Percentiles rank a stretch among this genome's conserved stretches.
These are phyloP conservation scores for Leishmania mexicana DNA, from an alignment of 208 protist species.

Conservation along the genomic window DNA sequence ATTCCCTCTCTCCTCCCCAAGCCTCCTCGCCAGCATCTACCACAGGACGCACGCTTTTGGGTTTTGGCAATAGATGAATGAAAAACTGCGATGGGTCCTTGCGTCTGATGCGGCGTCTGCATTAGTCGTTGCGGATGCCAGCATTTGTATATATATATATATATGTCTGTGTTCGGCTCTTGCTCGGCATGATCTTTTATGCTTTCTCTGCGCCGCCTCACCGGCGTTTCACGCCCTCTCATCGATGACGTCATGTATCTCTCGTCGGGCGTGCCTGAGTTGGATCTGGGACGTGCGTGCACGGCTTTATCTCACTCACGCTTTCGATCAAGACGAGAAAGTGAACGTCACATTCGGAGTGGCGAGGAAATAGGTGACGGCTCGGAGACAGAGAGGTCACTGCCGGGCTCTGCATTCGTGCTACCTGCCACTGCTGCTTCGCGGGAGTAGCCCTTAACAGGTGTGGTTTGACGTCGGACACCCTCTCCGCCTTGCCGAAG, in stretches of 20 bases:
- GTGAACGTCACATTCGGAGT: background rate
- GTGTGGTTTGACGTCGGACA: background rate
- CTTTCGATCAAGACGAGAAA: background rate
- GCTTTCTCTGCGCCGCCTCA: background rate
- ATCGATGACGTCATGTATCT: background rate
- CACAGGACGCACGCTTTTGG: background rate
- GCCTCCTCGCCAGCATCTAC: background rate
- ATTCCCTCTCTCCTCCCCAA: background rate
- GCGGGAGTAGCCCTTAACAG: background rate
- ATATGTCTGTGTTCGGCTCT: background rate
- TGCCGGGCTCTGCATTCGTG: background rate
- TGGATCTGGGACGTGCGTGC: background rate
- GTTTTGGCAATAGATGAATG: background rate
- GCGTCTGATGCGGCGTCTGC: background rate
- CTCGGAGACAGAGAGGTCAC: background rate
- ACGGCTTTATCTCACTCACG: background rate
- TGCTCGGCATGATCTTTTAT: background rate
- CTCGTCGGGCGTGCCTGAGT: background rate
- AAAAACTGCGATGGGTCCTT: background rate
- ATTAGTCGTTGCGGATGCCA: background rate
- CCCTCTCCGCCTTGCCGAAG: background rate
- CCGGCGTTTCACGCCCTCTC: background rate
- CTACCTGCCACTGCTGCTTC: background rate
- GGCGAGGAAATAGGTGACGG: background rate
- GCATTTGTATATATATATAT: background rate